Evolutionary conservation across 2,329 filamentous ascomycete species (phyloP).

Genomic region (Aspergillus sp.): DNA sequence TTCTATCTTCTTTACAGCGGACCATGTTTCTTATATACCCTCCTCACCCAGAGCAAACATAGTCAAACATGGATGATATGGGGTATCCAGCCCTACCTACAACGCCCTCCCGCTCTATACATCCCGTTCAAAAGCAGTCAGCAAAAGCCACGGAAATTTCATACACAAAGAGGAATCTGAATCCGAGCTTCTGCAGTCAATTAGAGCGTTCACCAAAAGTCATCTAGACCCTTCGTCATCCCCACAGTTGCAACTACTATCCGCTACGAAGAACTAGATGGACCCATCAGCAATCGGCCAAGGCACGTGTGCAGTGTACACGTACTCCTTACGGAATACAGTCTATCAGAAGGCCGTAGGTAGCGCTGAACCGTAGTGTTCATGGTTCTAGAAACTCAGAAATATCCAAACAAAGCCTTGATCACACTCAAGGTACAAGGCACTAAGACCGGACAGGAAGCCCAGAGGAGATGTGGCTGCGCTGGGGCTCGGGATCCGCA

Average conservation of each 20-base stretch:
- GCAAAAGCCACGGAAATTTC: neutral
- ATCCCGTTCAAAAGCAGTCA: neutral
- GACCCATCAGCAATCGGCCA: neutral
- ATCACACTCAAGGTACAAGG: neutral
- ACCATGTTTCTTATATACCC: neutral
- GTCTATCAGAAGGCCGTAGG: too few species aligned
- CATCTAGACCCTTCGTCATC: neutral
- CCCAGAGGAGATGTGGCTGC: constrained; percentile 15
- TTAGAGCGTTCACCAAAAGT: neutral
- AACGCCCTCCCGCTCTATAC: neutral
- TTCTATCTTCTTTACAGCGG: too few species aligned
- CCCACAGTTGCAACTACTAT: neutral
- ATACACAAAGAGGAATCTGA: neutral
- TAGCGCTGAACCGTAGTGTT: neutral
- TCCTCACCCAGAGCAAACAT: neutral
- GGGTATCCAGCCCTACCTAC: neutral
- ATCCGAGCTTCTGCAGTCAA: neutral
- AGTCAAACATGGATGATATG: neutral
- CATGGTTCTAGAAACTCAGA: neutral
- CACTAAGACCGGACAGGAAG: constrained; percentile 31
- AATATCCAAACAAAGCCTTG: neutral
- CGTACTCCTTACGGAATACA: too few species aligned
- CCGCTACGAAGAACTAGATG: neutral
- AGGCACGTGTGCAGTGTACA: neutral
- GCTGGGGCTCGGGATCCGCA: neutral